Percentiles rank a stretch among this genome's conserved stretches.
These are phyloP conservation scores for Didymella pomorum DNA, from an alignment of 2,329 filamentous ascomycete genomes.

Conservation along the genomic window DNA sequence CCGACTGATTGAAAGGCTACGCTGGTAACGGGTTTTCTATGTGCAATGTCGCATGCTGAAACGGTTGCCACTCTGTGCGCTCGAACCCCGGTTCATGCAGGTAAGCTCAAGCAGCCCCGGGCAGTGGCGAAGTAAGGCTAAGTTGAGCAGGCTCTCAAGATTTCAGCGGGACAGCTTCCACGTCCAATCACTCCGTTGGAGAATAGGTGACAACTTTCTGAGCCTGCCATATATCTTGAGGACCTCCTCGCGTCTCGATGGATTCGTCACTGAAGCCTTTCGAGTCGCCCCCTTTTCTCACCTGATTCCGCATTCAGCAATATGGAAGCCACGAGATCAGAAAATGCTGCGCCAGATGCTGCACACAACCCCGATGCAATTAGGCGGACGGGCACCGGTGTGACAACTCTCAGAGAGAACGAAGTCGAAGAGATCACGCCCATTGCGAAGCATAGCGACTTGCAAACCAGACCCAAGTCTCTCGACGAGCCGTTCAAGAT, in stretches of 20 bases:
- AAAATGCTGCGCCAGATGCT: background rate
- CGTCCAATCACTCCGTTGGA: background rate
- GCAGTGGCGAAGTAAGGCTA: background rate
- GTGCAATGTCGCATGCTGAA: background rate
- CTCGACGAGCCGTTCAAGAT: background rate
- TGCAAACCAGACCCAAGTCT: background rate
- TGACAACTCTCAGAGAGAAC: background rate
- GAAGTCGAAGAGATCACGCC: background rate
- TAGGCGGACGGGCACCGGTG: background rate
- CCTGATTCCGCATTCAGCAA: background rate
- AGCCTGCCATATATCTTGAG: background rate
- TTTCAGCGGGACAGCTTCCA: background rate
- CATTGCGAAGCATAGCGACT: background rate
- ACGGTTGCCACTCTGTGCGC: background rate
- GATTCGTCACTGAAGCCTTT: background rate
- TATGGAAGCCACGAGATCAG: background rate
- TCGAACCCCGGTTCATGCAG: background rate
- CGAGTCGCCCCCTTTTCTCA: background rate
- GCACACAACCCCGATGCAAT: background rate
- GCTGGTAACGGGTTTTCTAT: background rate
- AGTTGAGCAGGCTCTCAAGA: background rate
- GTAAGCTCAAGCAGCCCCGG: background rate
- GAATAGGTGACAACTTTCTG: background rate
- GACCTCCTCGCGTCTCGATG: background rate
- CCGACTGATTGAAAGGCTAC: background rate